Evolutionary conservation across 106 monocot genomes (phyloP).

Genomic region (Apostasia shenzhenica): DNA sequence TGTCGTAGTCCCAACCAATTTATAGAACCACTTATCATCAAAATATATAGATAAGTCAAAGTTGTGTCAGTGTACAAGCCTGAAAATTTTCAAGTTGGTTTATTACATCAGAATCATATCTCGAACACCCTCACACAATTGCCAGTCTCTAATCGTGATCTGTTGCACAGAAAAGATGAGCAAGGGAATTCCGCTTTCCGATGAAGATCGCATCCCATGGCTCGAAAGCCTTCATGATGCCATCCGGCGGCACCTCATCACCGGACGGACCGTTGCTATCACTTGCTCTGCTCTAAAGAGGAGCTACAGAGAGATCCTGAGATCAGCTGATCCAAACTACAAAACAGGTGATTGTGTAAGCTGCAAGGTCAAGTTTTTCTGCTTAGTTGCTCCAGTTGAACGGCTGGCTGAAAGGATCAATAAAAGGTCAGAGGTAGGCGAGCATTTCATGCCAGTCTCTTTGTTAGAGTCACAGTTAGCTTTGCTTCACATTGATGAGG

Average conservation of each 20-base stretch:
- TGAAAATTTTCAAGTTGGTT: too few relatives aligned
- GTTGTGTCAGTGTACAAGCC: too few relatives aligned
- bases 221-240: constrained; percentile 55
- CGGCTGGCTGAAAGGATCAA: constrained; percentile 52
- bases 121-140: too few relatives aligned
- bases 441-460: constrained; percentile 76
- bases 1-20: not conserved
- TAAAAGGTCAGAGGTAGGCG: constrained; percentile 44
- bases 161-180: constrained; percentile 65
- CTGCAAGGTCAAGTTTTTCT: constrained; percentile 65
- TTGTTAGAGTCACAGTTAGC: constrained; percentile 66
- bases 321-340: constrained; percentile 47
- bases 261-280: constrained; percentile 30
- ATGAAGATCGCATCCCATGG: constrained; percentile 79
- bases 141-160: too few relatives aligned
- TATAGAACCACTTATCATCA: not conserved
- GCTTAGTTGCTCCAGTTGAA: constrained; percentile 46
- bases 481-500: constrained; percentile 61
- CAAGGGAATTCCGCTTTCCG: constrained; percentile 54
- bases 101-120: too few relatives aligned
- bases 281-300: constrained; percentile 74
- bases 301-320: constrained; percentile 71
- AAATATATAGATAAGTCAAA: too few relatives aligned
- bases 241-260: constrained; percentile 15
- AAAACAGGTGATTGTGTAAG: constrained; percentile 15